These are phyloP conservation scores for Xylaria sp. DNA, from an alignment of 2,329 filamentous ascomycete genomes.

Conservation along the genomic window DNA sequence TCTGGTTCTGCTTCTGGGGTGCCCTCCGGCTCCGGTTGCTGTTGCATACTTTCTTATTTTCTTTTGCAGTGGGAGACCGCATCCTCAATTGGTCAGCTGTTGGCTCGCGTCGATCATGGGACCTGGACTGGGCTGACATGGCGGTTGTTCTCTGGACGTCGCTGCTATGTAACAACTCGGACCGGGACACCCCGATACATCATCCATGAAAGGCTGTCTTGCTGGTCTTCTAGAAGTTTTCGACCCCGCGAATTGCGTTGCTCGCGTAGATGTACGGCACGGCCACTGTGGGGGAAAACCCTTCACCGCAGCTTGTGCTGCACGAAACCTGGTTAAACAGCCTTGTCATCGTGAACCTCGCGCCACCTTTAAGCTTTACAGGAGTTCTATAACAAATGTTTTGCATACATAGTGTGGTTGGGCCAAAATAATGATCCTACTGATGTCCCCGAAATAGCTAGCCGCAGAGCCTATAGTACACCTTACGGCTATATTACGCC, in stretches of 20 bases:
- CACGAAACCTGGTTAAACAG: slow-evolving; percentile 2
- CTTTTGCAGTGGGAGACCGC: slow-evolving; percentile 35
- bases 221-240: slow-evolving; percentile 39
- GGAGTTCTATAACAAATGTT: background rate
- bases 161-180: background rate
- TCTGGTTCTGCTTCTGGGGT: background rate
- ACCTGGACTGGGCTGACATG: slow-evolving; percentile 32
- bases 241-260: slow-evolving; percentile 28
- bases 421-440: slow-evolving; percentile 18
- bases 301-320: slow-evolving; percentile 18
- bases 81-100: slow-evolving; percentile 38
- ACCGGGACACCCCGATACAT: slow-evolving; percentile 14
- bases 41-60: slow-evolving; percentile 24
- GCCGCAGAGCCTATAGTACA: slow-evolving; percentile 8
- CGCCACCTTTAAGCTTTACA: background rate
- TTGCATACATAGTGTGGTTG: slow-evolving; percentile 8
- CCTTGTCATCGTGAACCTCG: slow-evolving; percentile 3
- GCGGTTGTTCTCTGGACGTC: slow-evolving; percentile 3
- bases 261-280: slow-evolving; percentile 15
- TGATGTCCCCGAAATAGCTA: slow-evolving; percentile 16
- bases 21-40: slow-evolving; percentile 23
- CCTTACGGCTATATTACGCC: slow-evolving; percentile 10
- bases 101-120: slow-evolving; percentile 30
- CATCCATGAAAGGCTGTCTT: slow-evolving; percentile 10
- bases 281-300: slow-evolving; percentile 7